Evolutionary conservation across 306 rosid species (phyloP).

Genomic region (Fragaria nilgerrensis): DNA sequence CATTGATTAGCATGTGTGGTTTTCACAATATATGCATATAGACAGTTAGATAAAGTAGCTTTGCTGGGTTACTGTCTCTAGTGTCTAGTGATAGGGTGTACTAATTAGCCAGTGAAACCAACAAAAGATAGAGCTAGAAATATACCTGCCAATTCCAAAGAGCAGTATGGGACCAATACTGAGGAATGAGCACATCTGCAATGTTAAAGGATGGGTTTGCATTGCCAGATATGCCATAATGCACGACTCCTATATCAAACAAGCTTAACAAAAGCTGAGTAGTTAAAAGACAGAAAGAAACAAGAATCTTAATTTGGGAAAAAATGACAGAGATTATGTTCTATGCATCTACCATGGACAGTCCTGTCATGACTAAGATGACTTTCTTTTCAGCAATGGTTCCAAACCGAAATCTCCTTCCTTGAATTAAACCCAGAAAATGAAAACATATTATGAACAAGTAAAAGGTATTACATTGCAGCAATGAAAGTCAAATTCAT

Average conservation of each 20-base stretch:
- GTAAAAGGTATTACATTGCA: neutral
- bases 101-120: neutral
- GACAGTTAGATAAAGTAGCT: neutral
- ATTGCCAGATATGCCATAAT: constrained; percentile 64
- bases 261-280: constrained; percentile 55
- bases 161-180: constrained; percentile 44
- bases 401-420: constrained; percentile 44
- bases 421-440: constrained; percentile 10
- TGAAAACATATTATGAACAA: neutral
- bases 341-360: constrained; percentile 27
- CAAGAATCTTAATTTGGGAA: too few species aligned
- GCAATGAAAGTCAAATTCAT: neutral
- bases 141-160: constrained; percentile 69
- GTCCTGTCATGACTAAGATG: constrained; percentile 40
- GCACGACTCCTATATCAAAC: constrained; percentile 56
- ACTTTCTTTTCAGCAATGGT: constrained; percentile 29
- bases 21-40: neutral
- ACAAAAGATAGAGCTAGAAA: neutral
- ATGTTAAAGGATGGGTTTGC: constrained; percentile 57
- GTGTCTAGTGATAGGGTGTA: neutral
- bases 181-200: constrained; percentile 58
- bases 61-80: neutral
- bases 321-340: too few species aligned
- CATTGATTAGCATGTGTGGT: neutral
- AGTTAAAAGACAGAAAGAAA: neutral